Evolutionary conservation across 768 basidiomycete genomes (phyloP).

Genomic region (Naganishia vaughanmartiniae): DNA sequence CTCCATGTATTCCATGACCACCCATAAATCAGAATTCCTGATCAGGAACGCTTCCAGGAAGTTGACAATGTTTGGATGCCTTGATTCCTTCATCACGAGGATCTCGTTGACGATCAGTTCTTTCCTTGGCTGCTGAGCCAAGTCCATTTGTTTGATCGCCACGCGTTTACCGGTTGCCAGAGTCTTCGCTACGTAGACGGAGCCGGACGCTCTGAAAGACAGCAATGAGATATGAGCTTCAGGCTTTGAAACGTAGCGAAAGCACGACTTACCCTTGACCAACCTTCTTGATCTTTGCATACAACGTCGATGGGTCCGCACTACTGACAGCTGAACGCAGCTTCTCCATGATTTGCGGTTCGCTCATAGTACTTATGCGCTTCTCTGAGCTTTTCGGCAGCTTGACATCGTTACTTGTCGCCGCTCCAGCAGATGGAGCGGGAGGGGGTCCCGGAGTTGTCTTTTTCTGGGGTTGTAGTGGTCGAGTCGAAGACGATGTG

Average conservation of each 20-base stretch:
- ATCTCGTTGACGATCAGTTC: constrained; percentile 98
- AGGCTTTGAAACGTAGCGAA: neutral
- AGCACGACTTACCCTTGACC: constrained; percentile 79
- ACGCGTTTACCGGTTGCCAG: constrained; percentile 79
- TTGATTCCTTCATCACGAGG: constrained; percentile 96
- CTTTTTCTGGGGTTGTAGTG: constrained; percentile 67
- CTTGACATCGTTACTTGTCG: constrained; percentile 51
- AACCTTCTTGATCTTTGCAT: constrained; percentile 97
- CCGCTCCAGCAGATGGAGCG: constrained; percentile 31
- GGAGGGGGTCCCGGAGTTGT: constrained; percentile 27
- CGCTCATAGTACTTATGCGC: constrained; percentile 92
- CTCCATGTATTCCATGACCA: constrained; percentile 99
- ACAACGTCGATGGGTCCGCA: constrained; percentile 82
- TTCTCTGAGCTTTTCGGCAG: constrained; percentile 62
- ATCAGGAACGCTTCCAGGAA: constrained; percentile 88
- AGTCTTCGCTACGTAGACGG: constrained; percentile 95
- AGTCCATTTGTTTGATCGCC: constrained; percentile 98
- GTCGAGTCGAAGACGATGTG: constrained; percentile 43
- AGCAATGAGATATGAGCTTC: neutral
- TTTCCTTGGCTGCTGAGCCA: constrained; percentile 89
- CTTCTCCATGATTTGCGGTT: constrained; percentile 98
- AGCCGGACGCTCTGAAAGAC: constrained; percentile 77
- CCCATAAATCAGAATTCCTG: constrained; percentile 87
- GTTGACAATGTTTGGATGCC: constrained; percentile 96
- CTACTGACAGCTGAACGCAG: constrained; percentile 78